Conservation (phyloP, 768 basidiomycete species). For the Amanita thiersii region DNA sequence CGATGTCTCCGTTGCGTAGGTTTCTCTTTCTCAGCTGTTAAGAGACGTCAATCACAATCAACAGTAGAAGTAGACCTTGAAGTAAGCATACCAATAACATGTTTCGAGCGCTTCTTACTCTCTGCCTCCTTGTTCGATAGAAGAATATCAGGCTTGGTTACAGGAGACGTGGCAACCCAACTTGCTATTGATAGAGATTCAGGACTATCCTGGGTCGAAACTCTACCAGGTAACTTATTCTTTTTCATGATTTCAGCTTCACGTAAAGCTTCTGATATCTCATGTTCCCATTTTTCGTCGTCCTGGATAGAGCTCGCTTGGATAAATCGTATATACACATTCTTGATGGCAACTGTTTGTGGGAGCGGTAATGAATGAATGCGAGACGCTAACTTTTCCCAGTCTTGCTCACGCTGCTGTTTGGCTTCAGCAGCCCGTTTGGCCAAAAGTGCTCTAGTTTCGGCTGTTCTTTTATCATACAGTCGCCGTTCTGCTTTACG, state of each 20-base stretch:
- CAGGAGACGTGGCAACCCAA: too few species aligned
- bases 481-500: conserved; percentile 24
- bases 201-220: too few species aligned
- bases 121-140: too few species aligned
- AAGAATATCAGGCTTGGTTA: too few species aligned
- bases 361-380: conserved; percentile 48
- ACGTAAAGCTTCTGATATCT: conserved; percentile 46
- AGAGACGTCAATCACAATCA: too few species aligned
- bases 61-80: too few species aligned
- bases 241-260: conserved; percentile 45
- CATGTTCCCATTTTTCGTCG: conserved; percentile 51
- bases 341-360: conserved; percentile 39
- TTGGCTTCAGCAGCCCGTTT: conserved; percentile 61
- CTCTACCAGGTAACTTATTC: too few species aligned
- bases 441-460: conserved; percentile 44
- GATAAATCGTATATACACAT: conserved; percentile 49
- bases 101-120: too few species aligned
- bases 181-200: too few species aligned
- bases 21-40: conserved; percentile 13
- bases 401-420: conserved; percentile 51
- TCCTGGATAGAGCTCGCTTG: conserved; percentile 47
- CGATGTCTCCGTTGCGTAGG: conserved; percentile 43
- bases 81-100: too few species aligned
- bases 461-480: conserved; percentile 26
- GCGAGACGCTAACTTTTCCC: conserved; percentile 47